These are phyloP conservation scores for Leccinum variabile DNA, from an alignment of 1,284 basidiomycete genomes.

Conservation along the genomic window DNA sequence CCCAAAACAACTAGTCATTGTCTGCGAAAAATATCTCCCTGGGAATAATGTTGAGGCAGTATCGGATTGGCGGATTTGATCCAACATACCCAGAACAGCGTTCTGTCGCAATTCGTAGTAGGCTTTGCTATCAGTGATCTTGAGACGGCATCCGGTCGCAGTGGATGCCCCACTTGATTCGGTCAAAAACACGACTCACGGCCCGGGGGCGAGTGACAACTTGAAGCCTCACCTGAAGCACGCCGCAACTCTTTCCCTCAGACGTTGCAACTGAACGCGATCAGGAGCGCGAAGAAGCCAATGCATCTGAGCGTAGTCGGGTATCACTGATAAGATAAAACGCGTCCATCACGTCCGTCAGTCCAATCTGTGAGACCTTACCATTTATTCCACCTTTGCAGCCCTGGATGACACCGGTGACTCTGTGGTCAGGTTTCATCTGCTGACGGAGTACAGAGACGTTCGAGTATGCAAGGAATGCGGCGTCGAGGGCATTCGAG, in stretches of 20 bases:
- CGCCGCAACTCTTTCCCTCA: constrained; percentile 51
- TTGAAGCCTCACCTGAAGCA: constrained; percentile 53
- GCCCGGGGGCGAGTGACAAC: not conserved
- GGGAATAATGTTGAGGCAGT: constrained; percentile 2
- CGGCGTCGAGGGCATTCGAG: constrained; percentile 82
- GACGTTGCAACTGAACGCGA: constrained; percentile 49
- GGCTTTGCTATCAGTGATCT: constrained; percentile 42
- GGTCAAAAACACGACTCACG: constrained; percentile 6
- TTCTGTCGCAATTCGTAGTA: constrained; percentile 68
- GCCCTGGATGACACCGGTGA: constrained; percentile 67
- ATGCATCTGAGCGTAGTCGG: constrained; percentile 69
- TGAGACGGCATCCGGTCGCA: constrained; percentile 66
- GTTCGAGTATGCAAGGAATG: constrained; percentile 74
- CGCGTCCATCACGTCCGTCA: not conserved
- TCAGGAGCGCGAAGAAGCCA: constrained; percentile 70
- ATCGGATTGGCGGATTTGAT: not conserved
- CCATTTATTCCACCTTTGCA: constrained; percentile 66
- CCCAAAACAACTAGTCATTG: constrained; percentile 43
- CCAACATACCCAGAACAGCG: constrained; percentile 48
- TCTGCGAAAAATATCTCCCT: constrained; percentile 49
- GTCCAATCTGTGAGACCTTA: constrained; percentile 29
- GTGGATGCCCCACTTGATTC: constrained; percentile 61
- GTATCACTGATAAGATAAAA: constrained; percentile 58
- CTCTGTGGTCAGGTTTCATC: constrained; percentile 61
- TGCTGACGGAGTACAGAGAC: constrained; percentile 78